Evolutionary conservation across 192 early-diverging fungal species (phyloP).

Genomic region (Dissophora globulifera): DNA sequence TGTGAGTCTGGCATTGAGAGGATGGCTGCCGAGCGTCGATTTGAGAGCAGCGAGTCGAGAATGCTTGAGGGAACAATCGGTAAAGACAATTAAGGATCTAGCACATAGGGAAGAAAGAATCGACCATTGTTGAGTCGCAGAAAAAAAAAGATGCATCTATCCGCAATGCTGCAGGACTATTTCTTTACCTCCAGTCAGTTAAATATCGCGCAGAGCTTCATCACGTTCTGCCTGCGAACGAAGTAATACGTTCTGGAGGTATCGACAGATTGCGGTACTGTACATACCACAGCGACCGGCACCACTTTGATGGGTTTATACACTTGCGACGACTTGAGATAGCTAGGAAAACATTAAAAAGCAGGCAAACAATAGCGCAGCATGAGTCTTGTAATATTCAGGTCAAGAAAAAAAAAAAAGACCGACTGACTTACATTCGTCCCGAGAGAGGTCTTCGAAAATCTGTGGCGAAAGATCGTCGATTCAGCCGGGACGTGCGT

Average conservation of each 20-base stretch:
- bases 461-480: no score
- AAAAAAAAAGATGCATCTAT: no score
- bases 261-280: slow-evolving; percentile 85
- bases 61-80: slow-evolving; percentile 94
- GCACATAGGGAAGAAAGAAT: background rate
- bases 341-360: slow-evolving; percentile 51
- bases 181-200: slow-evolving; percentile 87
- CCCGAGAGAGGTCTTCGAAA: no score
- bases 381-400: no score
- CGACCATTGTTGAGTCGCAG: background rate
- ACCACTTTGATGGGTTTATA: slow-evolving; percentile 91
- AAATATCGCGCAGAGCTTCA: slow-evolving; percentile 98
- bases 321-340: slow-evolving; percentile 83
- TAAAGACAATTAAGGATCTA: slow-evolving; percentile 93
- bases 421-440: no score
- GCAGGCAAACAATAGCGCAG: background rate
- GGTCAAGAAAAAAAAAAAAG: no score
- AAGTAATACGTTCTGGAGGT: slow-evolving; percentile 93
- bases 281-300: slow-evolving; percentile 78
- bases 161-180: background rate
- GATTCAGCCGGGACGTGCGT: no score
- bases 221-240: slow-evolving; percentile 91
- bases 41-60: slow-evolving; percentile 92
- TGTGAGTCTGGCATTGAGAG: slow-evolving; percentile 27
- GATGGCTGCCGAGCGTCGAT: slow-evolving; percentile 66